These are phyloP conservation scores for Parmelia sp. DNA, from an alignment of 495 filamentous ascomycete species.

Conservation along the genomic window DNA sequence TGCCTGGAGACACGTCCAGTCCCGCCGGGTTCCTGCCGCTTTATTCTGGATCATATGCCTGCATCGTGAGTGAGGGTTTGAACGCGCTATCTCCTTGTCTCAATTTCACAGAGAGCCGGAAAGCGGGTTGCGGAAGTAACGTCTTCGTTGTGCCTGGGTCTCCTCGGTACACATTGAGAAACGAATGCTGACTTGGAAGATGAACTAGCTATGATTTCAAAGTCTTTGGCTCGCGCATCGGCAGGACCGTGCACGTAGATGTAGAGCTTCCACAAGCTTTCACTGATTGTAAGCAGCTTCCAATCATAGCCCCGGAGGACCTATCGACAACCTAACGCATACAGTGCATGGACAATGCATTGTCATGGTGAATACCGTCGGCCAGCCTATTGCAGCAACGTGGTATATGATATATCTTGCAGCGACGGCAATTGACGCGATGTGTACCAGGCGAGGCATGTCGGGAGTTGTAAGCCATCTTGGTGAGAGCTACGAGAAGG, in stretches of 20 bases:
- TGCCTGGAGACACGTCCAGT: neutral
- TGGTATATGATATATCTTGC: neutral
- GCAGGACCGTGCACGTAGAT: neutral
- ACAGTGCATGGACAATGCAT: neutral
- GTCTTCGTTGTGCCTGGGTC: neutral
- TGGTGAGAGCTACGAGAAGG: neutral
- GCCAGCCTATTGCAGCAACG: neutral
- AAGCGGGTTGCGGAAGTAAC: neutral
- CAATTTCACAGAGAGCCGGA: neutral
- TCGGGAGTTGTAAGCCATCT: neutral
- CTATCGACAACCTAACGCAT: neutral
- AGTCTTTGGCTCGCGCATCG: neutral
- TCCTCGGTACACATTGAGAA: neutral
- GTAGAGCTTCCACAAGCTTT: constrained; percentile 2
- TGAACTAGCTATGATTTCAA: neutral
- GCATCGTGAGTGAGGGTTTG: neutral
- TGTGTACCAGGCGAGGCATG: constrained; percentile 1
- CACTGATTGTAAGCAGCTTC: neutral
- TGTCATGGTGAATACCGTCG: neutral
- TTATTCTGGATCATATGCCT: neutral
- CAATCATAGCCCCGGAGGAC: neutral
- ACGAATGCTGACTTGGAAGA: neutral
- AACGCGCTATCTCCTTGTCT: neutral
- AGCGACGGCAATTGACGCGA: neutral
- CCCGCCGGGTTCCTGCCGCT: neutral